A percentile compares a stretch with the other conserved stretches of the same genome.
Conservation (phyloP, 768 basidiomycete genomes). For the Calocybe indica region DNA sequence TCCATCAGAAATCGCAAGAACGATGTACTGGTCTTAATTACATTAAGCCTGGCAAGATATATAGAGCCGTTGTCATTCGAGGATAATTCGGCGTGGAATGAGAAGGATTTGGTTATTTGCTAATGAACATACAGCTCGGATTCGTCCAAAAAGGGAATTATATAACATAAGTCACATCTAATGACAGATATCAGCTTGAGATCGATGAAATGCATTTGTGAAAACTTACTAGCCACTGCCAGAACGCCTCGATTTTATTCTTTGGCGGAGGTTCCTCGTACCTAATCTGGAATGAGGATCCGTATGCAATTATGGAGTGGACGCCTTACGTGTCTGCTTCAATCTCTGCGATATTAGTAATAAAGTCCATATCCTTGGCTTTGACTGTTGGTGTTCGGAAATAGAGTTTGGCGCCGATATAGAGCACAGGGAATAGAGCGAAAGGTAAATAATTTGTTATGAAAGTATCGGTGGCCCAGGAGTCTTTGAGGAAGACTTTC, state of each 20-base stretch:
- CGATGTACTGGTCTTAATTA: too few species aligned
- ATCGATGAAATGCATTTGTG: conserved; percentile 19
- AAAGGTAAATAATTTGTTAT: conserved; percentile 80
- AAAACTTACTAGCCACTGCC: conserved; percentile 71
- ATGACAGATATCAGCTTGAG: too few species aligned
- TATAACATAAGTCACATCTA: too few species aligned
- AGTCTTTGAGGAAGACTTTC: conserved; percentile 33
- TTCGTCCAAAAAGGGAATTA: too few species aligned
- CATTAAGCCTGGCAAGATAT: too few species aligned
- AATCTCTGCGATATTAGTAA: conserved; percentile 61
- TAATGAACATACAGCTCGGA: too few species aligned
- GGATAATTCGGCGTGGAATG: too few species aligned
- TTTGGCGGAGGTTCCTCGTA: conserved; percentile 68
- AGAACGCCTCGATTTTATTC: conserved; percentile 64
- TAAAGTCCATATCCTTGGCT: conserved; percentile 80
- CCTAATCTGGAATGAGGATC: conserved; percentile 15
- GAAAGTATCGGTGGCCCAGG: conserved; percentile 56
- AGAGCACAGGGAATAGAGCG: conserved; percentile 71
- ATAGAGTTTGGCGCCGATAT: conserved; percentile 50
- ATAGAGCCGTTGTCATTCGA: too few species aligned
- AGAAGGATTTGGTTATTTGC: too few species aligned
- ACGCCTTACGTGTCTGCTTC: conserved; percentile 52
- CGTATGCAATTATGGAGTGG: background rate
- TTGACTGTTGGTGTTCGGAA: conserved; percentile 40
- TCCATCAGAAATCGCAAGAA: too few species aligned